Conservation (phyloP, 108 stramenopile genomes). For the Skeletonema potamos region DNA sequence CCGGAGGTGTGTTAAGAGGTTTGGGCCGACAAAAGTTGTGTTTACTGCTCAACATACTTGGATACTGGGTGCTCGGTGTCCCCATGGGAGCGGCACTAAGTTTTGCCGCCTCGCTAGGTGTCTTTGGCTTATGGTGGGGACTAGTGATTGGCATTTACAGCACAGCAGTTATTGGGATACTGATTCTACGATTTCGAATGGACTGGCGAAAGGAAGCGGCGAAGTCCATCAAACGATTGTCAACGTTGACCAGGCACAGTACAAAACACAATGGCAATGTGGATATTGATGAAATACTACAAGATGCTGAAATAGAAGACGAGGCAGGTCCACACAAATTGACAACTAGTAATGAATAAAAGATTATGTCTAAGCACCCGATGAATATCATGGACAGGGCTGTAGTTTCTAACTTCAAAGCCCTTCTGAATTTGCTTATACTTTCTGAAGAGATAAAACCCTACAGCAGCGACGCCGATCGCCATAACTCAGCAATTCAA, state of each 20-base stretch:
- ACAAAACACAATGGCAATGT: background rate
- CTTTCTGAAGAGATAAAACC: too few relatives aligned
- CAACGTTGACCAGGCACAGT: background rate
- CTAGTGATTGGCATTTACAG: conserved; percentile 13
- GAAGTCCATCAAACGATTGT: background rate
- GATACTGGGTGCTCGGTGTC: conserved; percentile 6
- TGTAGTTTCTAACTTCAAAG: too few relatives aligned
- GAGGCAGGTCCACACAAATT: background rate
- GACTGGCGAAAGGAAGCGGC: conserved; percentile 12
- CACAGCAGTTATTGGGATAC: conserved; percentile 15
- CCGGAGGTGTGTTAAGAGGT: conserved; percentile 23
- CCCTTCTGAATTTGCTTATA: too few relatives aligned
- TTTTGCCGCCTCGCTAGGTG: background rate
- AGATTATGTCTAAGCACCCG: too few relatives aligned
- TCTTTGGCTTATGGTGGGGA: conserved; percentile 30
- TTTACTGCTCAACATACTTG: conserved; percentile 1
- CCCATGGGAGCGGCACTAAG: background rate
- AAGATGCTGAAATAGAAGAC: background rate
- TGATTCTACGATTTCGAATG: conserved; percentile 3
- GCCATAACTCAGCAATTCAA: too few relatives aligned
- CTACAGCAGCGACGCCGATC: too few relatives aligned
- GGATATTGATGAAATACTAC: background rate
- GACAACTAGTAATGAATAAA: too few relatives aligned
- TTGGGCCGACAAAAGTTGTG: conserved; percentile 3
- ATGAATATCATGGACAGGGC: too few relatives aligned